Conservation (phyloP, 495 filamentous ascomycete species). For the Bacidia gigantensis region DNA sequence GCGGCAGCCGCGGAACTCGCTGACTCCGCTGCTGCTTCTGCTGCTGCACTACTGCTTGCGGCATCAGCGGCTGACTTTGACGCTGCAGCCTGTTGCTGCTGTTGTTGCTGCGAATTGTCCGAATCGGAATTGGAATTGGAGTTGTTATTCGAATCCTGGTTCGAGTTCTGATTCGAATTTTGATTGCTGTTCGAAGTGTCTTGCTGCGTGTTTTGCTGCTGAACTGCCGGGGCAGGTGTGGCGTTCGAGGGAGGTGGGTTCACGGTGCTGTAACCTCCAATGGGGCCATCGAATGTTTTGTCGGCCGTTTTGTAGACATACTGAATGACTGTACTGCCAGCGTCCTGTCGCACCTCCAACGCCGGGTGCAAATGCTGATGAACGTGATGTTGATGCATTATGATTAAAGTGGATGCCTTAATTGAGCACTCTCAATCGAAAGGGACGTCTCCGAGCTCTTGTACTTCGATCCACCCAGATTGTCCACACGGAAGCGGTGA, state of each 20-base stretch:
- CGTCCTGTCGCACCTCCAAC: slow-evolving; percentile 14
- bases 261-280: slow-evolving; percentile 42
- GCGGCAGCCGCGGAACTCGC: slow-evolving; percentile 13
- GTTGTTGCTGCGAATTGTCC: slow-evolving; percentile 3
- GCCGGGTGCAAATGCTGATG: slow-evolving; percentile 18
- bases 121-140: slow-evolving; percentile 4
- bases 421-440: slow-evolving; percentile 1
- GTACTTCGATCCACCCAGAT: slow-evolving; percentile 1
- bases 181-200: neutral
- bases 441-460: slow-evolving; percentile 2
- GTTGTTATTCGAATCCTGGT: slow-evolving; percentile 3
- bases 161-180: neutral
- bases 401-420: slow-evolving; percentile 6
- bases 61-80: slow-evolving; percentile 3
- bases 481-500: neutral
- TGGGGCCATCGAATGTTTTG: slow-evolving; percentile 40
- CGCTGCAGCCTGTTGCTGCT: slow-evolving; percentile 5
- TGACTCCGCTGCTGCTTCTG: slow-evolving; percentile 14
- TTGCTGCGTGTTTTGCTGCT: neutral
- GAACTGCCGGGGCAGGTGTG: slow-evolving; percentile 5
- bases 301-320: slow-evolving; percentile 43
- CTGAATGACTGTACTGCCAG: slow-evolving; percentile 28
- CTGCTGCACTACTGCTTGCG: slow-evolving; percentile 9
- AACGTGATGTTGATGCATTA: slow-evolving; percentile 22
- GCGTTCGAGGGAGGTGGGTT: slow-evolving; percentile 16